These are phyloP conservation scores for Fusarium solani-melongenae DNA, from an alignment of 2,329 filamentous ascomycete species.

Conservation along the genomic window DNA sequence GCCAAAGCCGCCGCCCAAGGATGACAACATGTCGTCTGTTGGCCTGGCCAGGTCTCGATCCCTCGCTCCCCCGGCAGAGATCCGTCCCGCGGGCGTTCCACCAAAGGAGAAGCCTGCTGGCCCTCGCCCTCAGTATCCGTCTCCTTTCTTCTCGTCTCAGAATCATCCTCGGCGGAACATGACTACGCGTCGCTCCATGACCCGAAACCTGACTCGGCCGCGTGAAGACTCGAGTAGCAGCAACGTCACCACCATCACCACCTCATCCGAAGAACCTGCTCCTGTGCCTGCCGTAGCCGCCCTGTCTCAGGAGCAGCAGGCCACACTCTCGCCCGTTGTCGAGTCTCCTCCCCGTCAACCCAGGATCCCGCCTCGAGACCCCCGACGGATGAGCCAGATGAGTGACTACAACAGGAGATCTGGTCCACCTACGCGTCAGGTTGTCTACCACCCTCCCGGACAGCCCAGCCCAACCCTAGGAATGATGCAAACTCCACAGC, in stretches of 20 bases:
- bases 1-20: constrained; percentile 34
- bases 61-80: constrained; percentile 47
- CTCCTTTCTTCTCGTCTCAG: constrained; percentile 40
- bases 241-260: constrained; percentile 48
- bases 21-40: constrained; percentile 21
- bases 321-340: constrained; percentile 59
- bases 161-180: constrained; percentile 36
- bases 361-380: constrained; percentile 42
- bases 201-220: constrained; percentile 36
- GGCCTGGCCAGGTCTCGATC: constrained; percentile 4
- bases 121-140: constrained; percentile 36
- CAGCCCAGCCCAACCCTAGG: constrained; percentile 59
- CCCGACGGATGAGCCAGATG: constrained; percentile 33
- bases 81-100: constrained; percentile 42
- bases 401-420: constrained; percentile 32
- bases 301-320: constrained; percentile 35
- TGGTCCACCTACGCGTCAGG: constrained; percentile 47
- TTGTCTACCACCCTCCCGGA: constrained; percentile 49
- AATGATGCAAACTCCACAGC: constrained; percentile 37
- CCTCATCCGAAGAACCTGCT: constrained; percentile 42
- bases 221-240: constrained; percentile 46
- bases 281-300: constrained; percentile 19
- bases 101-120: constrained; percentile 28
- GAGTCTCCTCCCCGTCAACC: constrained; percentile 58
- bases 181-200: constrained; percentile 32